These are phyloP conservation scores for Solanum bulbocastanum DNA, from an alignment of 257 asterid genomes.

Conservation along the genomic window DNA sequence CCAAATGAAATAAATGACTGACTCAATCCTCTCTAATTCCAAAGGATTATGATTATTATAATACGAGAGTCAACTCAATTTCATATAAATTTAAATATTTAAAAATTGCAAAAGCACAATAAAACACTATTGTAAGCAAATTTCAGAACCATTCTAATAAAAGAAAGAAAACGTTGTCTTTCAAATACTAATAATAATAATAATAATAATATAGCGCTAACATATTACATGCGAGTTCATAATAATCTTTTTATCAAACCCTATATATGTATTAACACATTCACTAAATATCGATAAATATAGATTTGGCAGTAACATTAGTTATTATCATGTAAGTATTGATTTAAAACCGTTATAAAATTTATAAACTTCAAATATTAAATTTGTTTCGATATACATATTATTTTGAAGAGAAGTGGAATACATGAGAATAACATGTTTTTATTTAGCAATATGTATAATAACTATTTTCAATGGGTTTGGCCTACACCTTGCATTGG, in stretches of 20 bases:
- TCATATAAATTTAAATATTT: neutral
- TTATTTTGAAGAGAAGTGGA: neutral
- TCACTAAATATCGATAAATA: neutral
- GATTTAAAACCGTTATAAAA: neutral
- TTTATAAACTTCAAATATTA: neutral
- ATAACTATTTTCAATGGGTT: neutral
- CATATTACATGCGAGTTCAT: neutral
- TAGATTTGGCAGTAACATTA: neutral
- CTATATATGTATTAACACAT: neutral
- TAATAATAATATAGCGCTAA: neutral
- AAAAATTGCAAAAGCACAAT: neutral
- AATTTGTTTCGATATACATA: neutral
- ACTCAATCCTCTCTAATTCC: neutral
- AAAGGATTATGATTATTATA: neutral
- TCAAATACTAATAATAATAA: neutral
- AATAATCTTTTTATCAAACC: neutral
- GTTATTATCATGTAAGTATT: neutral
- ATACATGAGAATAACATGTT: neutral
- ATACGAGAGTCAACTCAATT: neutral
- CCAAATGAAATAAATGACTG: neutral
- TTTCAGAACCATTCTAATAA: neutral
- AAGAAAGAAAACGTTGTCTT: neutral
- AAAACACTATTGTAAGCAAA: neutral
- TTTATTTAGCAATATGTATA: neutral
- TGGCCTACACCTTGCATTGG: neutral